phyloP scores from a whole-genome alignment of 75 land plant species.

The Picea glauca region DNA sequence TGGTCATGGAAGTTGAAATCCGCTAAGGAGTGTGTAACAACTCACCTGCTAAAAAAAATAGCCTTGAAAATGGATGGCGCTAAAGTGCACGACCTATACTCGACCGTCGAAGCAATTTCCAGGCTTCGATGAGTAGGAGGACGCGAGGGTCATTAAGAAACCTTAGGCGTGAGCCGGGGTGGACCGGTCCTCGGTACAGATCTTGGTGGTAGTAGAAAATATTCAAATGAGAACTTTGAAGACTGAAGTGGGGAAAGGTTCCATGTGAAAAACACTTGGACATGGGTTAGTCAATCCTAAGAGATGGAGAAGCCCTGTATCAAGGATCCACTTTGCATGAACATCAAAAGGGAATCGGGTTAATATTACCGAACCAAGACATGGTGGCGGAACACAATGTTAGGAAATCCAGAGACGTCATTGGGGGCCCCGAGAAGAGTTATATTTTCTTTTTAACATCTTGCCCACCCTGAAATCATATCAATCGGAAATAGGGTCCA shows the following conservation, averaged over 20 bases:
- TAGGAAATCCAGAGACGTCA: not conserved
- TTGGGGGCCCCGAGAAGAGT: not conserved
- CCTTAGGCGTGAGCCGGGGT: not conserved
- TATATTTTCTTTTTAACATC: not conserved
- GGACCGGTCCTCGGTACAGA: not conserved
- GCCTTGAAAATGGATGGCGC: not conserved
- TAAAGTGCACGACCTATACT: not conserved
- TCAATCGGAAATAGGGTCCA: not conserved
- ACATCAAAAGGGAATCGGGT: not conserved
- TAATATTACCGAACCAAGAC: not conserved
- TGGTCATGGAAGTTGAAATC: not conserved
- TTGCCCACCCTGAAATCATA: not conserved
- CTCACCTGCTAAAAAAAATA: not conserved
- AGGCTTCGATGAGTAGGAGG: not conserved
- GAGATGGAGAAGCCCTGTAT: not conserved
- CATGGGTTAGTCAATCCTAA: slow-evolving; percentile 1
- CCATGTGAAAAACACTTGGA: not conserved
- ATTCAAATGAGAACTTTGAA: not conserved
- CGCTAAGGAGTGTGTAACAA: not conserved
- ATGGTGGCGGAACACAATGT: not conserved
- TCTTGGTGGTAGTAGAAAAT: slow-evolving; percentile 2
- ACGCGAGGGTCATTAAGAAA: not conserved
- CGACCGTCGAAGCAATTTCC: not conserved
- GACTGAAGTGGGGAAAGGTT: not conserved
- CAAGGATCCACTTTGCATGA: not conserved